Conservation (phyloP, 1,284 basidiomycete species). For the Rhodotorula sp. region DNA sequence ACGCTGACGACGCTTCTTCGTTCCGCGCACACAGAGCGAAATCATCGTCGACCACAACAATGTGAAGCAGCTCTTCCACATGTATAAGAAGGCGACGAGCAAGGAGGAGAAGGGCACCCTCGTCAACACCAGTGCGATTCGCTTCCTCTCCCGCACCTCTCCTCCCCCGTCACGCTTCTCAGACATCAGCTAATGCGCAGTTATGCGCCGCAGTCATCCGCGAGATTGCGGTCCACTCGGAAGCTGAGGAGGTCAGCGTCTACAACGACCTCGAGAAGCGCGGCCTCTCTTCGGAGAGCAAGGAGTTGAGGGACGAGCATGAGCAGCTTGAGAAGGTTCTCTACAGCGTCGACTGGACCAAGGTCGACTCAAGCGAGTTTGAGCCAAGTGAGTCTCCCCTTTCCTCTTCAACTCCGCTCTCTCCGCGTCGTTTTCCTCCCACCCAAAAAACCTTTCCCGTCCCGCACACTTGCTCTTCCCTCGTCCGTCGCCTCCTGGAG, state of each 20-base stretch:
- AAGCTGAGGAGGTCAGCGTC: conserved; percentile 36
- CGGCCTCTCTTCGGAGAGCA: conserved; percentile 25
- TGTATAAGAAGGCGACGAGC: conserved; percentile 4
- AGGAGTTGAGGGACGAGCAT: conserved; percentile 38
- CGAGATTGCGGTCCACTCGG: conserved; percentile 29
- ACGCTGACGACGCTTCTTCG: too few species aligned
- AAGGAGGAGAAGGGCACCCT: conserved; percentile 13
- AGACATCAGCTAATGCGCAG: neutral
- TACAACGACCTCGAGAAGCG: conserved; percentile 37
- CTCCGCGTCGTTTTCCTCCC: too few species aligned
- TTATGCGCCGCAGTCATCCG: conserved; percentile 8
- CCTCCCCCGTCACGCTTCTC: neutral
- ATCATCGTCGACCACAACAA: conserved; percentile 27
- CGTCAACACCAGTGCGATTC: conserved; percentile 16
- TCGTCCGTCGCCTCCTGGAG: too few species aligned
- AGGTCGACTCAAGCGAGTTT: conserved; percentile 28
- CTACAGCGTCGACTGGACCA: conserved; percentile 35
- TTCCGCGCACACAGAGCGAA: conserved; percentile 5
- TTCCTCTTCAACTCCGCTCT: neutral
- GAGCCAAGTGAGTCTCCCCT: conserved; percentile 2
- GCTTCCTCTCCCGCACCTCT: neutral
- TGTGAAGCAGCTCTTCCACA: conserved; percentile 16
- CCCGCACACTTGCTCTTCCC: too few species aligned
- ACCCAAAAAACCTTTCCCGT: too few species aligned
- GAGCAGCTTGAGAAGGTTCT: conserved; percentile 42